Percentiles rank a stretch among this genome's conserved stretches.
phyloP scores from a whole-genome alignment of 768 basidiomycete species.

The Dendrothele bispora region DNA sequence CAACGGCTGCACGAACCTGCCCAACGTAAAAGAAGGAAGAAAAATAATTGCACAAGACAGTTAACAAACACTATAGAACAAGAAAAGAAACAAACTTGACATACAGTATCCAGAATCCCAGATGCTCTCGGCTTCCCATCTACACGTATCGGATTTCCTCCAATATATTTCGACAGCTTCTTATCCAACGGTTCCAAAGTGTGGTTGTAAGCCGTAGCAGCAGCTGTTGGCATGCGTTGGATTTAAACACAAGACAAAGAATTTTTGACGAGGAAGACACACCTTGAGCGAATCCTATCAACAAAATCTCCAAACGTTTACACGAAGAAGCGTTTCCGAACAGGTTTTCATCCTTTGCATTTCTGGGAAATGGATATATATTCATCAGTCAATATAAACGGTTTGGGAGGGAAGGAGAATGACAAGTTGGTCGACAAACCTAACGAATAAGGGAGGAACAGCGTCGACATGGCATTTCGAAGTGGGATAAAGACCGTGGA shows the following conservation, averaged over 20 bases:
- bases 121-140: constrained; percentile 77
- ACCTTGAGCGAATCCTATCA: constrained; percentile 67
- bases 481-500: constrained; percentile 71
- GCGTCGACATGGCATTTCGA: constrained; percentile 43
- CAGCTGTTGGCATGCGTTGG: constrained; percentile 40
- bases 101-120: constrained; percentile 72
- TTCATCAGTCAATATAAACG: not conserved
- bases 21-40: too few species aligned
- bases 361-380: constrained; percentile 36
- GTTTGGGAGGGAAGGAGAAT: not conserved
- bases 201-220: constrained; percentile 62
- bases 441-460: constrained; percentile 51
- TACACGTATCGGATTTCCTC: constrained; percentile 67
- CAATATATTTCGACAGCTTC: constrained; percentile 67
- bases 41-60: too few species aligned
- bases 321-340: constrained; percentile 69
- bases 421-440: too few species aligned
- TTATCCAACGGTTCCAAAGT: constrained; percentile 60
- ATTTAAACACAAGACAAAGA: not conserved
- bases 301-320: constrained; percentile 62
- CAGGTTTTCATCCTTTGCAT: constrained; percentile 69
- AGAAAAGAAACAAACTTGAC: constrained; percentile 16
- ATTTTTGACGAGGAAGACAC: not conserved
- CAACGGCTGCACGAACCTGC: constrained; percentile 65
- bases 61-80: too few species aligned